Percentiles rank a stretch among this genome's conserved stretches.
phyloP scores from a whole-genome alignment of 257 asterid genomes.

The Scutellaria barbata region DNA sequence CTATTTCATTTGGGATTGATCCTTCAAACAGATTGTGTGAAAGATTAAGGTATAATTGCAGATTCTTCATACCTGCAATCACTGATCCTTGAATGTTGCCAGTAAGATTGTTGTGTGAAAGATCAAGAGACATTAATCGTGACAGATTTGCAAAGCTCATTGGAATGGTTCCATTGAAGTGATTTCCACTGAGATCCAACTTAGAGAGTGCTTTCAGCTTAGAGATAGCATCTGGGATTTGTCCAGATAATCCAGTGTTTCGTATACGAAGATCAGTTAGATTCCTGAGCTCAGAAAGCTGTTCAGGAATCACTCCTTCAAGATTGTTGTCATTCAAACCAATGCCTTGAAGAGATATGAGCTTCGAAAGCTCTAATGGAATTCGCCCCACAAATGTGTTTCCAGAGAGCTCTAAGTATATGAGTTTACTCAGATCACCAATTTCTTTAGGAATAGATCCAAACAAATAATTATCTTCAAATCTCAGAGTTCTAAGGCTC shows the following conservation, averaged over 20 bases:
- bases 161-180: conserved; percentile 68
- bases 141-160: conserved; percentile 49
- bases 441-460: conserved; percentile 74
- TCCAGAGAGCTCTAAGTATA: conserved; percentile 49
- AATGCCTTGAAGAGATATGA: conserved; percentile 68
- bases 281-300: conserved; percentile 54
- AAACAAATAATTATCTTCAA: conserved; percentile 39
- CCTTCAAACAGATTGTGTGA: conserved; percentile 66
- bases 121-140: conserved; percentile 54
- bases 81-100: conserved; percentile 57
- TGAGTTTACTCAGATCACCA: conserved; percentile 53
- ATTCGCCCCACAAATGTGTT: conserved; percentile 65
- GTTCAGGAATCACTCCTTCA: conserved; percentile 61
- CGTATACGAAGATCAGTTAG: conserved; percentile 60
- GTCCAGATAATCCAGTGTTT: conserved; percentile 57
- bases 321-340: conserved; percentile 49
- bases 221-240: conserved; percentile 57
- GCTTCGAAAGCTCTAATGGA: conserved; percentile 63
- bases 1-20: conserved; percentile 64
- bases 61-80: conserved; percentile 56
- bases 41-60: conserved; percentile 70
- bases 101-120: conserved; percentile 60
- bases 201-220: conserved; percentile 52
- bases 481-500: conserved; percentile 52
- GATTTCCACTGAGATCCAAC: conserved; percentile 72